A percentile compares a stretch with the other conserved stretches of the same genome.
Conservation (phyloP, 2,329 filamentous ascomycete genomes). For the Trichoderma sp. region DNA sequence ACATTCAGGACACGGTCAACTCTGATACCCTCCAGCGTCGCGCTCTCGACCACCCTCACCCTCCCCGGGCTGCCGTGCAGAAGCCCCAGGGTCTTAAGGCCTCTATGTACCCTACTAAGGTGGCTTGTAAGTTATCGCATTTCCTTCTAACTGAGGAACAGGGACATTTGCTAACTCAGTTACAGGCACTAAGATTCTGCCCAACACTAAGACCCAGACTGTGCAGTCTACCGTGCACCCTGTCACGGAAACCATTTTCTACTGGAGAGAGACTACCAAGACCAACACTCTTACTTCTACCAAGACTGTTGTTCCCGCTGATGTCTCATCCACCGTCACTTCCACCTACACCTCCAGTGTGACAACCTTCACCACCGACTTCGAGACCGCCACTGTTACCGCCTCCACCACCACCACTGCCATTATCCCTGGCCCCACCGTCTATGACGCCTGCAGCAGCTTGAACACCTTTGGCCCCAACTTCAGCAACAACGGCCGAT, state of each 20-base stretch:
- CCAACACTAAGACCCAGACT: background rate
- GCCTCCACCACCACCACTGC: background rate
- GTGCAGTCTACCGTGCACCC: background rate
- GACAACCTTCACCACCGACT: background rate
- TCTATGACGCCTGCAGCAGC: background rate
- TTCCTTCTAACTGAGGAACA: background rate
- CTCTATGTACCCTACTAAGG: background rate
- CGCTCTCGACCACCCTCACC: background rate
- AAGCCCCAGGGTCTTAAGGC: background rate
- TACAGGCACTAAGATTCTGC: background rate
- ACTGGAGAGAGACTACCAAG: background rate
- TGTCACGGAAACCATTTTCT: background rate
- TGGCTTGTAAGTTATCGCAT: background rate
- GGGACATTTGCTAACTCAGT: background rate
- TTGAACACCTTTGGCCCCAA: background rate
- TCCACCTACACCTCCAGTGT: conserved; percentile 1
- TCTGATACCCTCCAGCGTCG: background rate
- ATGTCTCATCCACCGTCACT: conserved; percentile 1
- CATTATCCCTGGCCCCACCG: background rate
- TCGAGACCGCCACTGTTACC: background rate
- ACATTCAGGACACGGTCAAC: background rate
- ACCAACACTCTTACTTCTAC: conserved; percentile 9
- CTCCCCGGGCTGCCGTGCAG: background rate
- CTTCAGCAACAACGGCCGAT: background rate
- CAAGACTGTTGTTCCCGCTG: conserved; percentile 6